These are phyloP conservation scores for Didymella sp. DNA, from an alignment of 2,329 filamentous ascomycete species.

Conservation along the genomic window DNA sequence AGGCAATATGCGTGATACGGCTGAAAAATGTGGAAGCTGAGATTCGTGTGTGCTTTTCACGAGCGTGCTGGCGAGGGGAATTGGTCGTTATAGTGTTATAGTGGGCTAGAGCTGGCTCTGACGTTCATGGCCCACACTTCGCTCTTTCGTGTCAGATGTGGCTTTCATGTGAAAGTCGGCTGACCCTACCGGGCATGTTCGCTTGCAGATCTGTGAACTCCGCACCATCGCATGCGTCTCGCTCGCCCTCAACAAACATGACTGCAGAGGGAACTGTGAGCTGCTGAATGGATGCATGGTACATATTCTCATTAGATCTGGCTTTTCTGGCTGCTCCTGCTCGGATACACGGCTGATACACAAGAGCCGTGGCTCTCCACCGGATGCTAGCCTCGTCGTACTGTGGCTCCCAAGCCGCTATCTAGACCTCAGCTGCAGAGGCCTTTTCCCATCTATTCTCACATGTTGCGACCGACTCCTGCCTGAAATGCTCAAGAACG, in stretches of 20 bases:
- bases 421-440: conserved; percentile 27
- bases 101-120: conserved; percentile 10
- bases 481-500: conserved; percentile 43
- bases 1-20: conserved; percentile 24
- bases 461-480: conserved; percentile 37
- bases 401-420: conserved; percentile 22
- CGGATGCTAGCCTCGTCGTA: conserved; percentile 23
- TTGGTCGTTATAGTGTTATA: conserved; percentile 3
- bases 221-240: conserved; percentile 10
- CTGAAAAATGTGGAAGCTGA: conserved; percentile 1
- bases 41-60: neutral
- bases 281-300: conserved; percentile 21
- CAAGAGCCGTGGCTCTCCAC: conserved; percentile 16
- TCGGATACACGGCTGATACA: conserved; percentile 24
- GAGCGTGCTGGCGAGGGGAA: neutral
- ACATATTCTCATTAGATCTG: conserved; percentile 34
- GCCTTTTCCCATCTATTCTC: conserved; percentile 38
- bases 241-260: conserved; percentile 14
- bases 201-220: conserved; percentile 16
- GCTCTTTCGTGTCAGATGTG: conserved; percentile 19
- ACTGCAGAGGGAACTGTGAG: conserved; percentile 17
- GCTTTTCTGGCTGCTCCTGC: conserved; percentile 25
- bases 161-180: conserved; percentile 42
- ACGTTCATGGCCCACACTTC: conserved; percentile 15
- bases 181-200: conserved; percentile 19